These are phyloP conservation scores for Didymella glomerata DNA, from an alignment of 2,329 filamentous ascomycete genomes.

Conservation along the genomic window DNA sequence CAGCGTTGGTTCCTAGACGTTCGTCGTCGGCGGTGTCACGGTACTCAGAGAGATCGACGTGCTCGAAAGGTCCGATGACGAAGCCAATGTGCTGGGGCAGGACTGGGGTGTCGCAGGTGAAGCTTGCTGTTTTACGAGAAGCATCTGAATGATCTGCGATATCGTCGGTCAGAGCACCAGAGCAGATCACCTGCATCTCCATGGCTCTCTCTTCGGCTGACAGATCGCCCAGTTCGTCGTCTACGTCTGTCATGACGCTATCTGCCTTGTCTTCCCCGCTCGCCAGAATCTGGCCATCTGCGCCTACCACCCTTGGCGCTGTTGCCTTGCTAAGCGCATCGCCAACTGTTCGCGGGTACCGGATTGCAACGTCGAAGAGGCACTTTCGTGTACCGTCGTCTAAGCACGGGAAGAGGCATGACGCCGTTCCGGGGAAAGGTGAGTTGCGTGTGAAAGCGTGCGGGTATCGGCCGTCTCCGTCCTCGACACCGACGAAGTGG, in stretches of 20 bases:
- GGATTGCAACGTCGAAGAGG: constrained; percentile 88
- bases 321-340: constrained; percentile 66
- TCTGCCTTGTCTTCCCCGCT: constrained; percentile 43
- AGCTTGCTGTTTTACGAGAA: constrained; percentile 86
- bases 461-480: constrained; percentile 82
- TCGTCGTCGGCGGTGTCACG: constrained; percentile 91
- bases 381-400: constrained; percentile 84
- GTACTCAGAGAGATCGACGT: constrained; percentile 87
- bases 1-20: constrained; percentile 84
- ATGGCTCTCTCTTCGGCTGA: constrained; percentile 83
- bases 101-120: constrained; percentile 72
- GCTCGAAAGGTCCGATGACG: constrained; percentile 92
- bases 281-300: constrained; percentile 23
- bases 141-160: constrained; percentile 77
- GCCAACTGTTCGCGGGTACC: constrained; percentile 83
- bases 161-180: constrained; percentile 87
- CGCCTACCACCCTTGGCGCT: constrained; percentile 25
- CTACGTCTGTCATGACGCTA: constrained; percentile 44
- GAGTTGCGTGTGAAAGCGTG: constrained; percentile 91
- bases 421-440: constrained; percentile 78
- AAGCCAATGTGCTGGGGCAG: constrained; percentile 92
- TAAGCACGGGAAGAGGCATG: constrained; percentile 90
- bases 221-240: constrained; percentile 56
- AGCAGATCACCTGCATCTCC: constrained; percentile 90
- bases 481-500: constrained; percentile 87